Evolutionary conservation across 768 basidiomycete species (phyloP).

Genomic region (Peribolospora baueri): DNA sequence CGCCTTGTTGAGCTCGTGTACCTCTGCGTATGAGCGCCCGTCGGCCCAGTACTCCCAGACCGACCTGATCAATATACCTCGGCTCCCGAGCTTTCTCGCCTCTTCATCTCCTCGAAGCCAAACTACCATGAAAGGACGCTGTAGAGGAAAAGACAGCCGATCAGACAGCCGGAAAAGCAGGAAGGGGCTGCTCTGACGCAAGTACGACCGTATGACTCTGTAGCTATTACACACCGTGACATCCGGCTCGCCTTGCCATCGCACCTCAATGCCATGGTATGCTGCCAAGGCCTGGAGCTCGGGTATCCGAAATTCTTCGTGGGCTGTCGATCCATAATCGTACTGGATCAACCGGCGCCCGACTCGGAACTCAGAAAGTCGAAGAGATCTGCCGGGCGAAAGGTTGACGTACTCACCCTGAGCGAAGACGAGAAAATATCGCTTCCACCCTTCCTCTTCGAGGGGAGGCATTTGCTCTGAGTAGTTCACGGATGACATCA

Average conservation of each 20-base stretch:
- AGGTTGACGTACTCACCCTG: too few species aligned
- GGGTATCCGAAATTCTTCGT: slow-evolving; percentile 6
- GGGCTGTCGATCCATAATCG: too few species aligned
- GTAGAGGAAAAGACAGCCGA: neutral
- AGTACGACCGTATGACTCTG: too few species aligned
- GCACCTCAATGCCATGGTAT: neutral
- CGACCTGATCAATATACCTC: slow-evolving; percentile 68
- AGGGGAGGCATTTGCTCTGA: too few species aligned
- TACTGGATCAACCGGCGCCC: too few species aligned
- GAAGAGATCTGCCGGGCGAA: too few species aligned
- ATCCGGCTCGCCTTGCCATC: slow-evolving; percentile 5
- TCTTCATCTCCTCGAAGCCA: slow-evolving; percentile 45
- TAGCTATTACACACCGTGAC: neutral
- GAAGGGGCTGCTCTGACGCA: too few species aligned
- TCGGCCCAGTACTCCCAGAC: slow-evolving; percentile 16
- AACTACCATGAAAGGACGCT: slow-evolving; percentile 50
- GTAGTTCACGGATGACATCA: too few species aligned
- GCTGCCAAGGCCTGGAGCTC: slow-evolving; percentile 5
- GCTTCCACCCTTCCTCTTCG: too few species aligned
- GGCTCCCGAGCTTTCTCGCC: slow-evolving; percentile 40
- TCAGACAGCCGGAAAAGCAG: neutral
- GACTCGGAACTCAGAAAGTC: too few species aligned
- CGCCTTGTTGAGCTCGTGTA: slow-evolving; percentile 32
- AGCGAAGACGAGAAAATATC: too few species aligned
- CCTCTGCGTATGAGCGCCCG: slow-evolving; percentile 32